These are phyloP conservation scores for Sanguinoderma infundibulare DNA, from an alignment of 1,284 basidiomycete species.

Conservation along the genomic window DNA sequence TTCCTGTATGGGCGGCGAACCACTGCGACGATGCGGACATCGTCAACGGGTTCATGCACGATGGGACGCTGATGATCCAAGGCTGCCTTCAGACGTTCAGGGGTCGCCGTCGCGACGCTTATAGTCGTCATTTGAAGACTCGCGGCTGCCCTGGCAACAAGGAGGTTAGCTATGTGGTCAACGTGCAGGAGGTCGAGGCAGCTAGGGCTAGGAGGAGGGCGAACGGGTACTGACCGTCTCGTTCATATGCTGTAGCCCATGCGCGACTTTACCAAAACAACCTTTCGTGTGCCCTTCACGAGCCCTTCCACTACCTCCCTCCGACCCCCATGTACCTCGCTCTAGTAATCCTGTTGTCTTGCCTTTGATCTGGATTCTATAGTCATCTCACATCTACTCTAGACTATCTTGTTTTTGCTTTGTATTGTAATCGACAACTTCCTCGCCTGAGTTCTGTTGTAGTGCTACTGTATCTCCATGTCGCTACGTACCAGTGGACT, in stretches of 20 bases:
- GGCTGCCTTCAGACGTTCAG: slow-evolving; percentile 58
- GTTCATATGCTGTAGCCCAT: not conserved
- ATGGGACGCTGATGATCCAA: slow-evolving; percentile 31
- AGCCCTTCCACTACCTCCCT: no score
- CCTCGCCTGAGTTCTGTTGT: no score
- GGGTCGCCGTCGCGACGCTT: not conserved
- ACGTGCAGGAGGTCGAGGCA: not conserved
- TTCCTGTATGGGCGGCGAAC: not conserved
- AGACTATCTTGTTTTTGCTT: no score
- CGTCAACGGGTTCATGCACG: not conserved
- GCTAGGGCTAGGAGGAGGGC: not conserved
- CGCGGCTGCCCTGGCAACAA: not conserved
- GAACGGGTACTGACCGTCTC: not conserved
- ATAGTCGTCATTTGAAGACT: not conserved
- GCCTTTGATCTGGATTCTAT: no score
- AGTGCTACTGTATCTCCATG: no score
- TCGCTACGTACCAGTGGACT: no score
- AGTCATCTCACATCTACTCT: no score
- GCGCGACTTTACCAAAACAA: not conserved
- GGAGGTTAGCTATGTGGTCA: not conserved
- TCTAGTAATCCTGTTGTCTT: no score
- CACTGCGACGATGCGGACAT: not conserved
- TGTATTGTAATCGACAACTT: no score
- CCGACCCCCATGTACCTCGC: no score
- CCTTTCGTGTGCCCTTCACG: no score